Percentiles rank a stretch among this genome's conserved stretches.
phyloP scores from a whole-genome alignment of 2,329 filamentous ascomycete genomes.

The Acephala macrosclerotiorum region DNA sequence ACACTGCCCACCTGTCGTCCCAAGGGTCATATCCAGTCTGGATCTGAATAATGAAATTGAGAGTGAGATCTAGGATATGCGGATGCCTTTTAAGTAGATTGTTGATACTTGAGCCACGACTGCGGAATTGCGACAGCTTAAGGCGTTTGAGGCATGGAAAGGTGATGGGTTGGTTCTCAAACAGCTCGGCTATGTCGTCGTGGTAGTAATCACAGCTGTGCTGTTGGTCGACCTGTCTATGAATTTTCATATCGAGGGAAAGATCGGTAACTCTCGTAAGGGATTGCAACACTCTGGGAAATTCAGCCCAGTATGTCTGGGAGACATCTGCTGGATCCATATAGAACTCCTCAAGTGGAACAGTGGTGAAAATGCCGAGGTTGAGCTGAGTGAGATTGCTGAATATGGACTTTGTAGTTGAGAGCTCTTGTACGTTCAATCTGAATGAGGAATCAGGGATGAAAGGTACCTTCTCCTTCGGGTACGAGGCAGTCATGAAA shows the following conservation, averaged over 20 bases:
- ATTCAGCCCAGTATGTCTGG: conserved; percentile 17
- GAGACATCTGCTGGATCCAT: neutral
- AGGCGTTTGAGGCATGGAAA: neutral
- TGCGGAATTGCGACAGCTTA: conserved; percentile 13
- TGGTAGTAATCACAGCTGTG: neutral
- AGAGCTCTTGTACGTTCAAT: conserved; percentile 3
- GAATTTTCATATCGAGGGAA: conserved; percentile 9
- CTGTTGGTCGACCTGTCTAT: conserved; percentile 11
- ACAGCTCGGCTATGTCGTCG: conserved; percentile 16
- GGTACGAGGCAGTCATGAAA: conserved; percentile 3
- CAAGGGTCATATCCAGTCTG: neutral
- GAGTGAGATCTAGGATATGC: conserved; percentile 3
- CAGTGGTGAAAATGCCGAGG: neutral
- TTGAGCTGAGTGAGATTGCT: conserved; percentile 19
- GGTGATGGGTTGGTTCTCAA: conserved; percentile 3
- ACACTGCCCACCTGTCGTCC: neutral
- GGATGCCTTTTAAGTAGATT: conserved; percentile 1
- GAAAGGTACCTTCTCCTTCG: conserved; percentile 11
- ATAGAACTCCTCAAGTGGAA: neutral
- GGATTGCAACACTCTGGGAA: conserved; percentile 12
- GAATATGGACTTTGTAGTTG: conserved; percentile 11
- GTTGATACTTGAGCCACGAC: neutral
- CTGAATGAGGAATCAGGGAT: conserved; percentile 7
- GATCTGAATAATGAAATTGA: conserved; percentile 7
- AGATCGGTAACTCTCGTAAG: conserved; percentile 10